Percentiles rank a stretch among this genome's conserved stretches.
These are phyloP conservation scores for Adansonia madagascariensis DNA, from an alignment of 441 rosid genomes.

Conservation along the genomic window DNA sequence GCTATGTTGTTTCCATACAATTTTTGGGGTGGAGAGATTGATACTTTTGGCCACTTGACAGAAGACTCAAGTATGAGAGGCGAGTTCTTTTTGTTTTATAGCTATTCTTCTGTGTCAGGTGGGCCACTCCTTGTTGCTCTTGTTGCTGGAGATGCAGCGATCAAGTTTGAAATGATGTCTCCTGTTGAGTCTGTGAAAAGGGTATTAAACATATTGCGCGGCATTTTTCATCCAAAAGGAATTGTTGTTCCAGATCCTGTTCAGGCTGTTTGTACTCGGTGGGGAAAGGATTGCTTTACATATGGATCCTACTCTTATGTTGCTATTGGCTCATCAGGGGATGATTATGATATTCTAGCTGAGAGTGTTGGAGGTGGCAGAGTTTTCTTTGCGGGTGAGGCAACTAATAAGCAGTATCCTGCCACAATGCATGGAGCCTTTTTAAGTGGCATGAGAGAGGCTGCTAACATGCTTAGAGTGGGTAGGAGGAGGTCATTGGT, in stretches of 20 bases:
- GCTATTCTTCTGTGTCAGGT: conserved; percentile 84
- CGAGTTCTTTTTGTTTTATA: conserved; percentile 86
- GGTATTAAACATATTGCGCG: conserved; percentile 71
- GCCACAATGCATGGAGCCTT: conserved; percentile 99
- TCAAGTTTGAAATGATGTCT: conserved; percentile 71
- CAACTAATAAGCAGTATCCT: conserved; percentile 87
- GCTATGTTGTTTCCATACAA: conserved; percentile 82
- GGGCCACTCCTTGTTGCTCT: conserved; percentile 89
- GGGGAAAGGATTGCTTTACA: conserved; percentile 87
- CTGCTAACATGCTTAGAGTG: conserved; percentile 76
- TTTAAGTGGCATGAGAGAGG: conserved; percentile 95
- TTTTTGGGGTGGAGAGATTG: conserved; percentile 89
- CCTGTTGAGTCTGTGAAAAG: conserved; percentile 80
- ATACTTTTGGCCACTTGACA: conserved; percentile 82
- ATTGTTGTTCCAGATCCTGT: conserved; percentile 92
- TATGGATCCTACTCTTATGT: conserved; percentile 88
- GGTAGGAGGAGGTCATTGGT: conserved; percentile 60
- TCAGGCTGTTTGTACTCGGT: conserved; percentile 84
- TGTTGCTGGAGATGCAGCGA: conserved; percentile 88
- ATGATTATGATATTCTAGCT: conserved; percentile 85
- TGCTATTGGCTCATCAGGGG: conserved; percentile 91
- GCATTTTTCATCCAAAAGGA: conserved; percentile 84
- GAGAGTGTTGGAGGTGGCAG: conserved; percentile 91
- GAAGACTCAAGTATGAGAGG: conserved; percentile 78
- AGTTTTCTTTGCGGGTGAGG: conserved; percentile 94